These are phyloP conservation scores for Gremmenia infestans DNA, from an alignment of 2,329 filamentous ascomycete species.

Conservation along the genomic window DNA sequence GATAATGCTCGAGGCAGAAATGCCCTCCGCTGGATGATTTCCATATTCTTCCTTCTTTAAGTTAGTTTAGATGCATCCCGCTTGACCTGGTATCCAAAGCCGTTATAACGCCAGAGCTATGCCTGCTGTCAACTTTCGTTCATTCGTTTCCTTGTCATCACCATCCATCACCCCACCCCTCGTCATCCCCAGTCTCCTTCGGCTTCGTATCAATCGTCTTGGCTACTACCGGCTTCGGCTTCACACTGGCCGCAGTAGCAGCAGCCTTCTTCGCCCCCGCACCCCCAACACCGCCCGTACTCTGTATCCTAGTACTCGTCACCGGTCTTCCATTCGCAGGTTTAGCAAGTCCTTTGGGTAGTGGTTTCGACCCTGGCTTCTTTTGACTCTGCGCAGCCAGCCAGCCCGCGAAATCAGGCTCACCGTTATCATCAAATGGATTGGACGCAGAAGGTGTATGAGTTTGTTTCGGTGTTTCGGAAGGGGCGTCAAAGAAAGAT, in stretches of 20 bases:
- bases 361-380: constrained; percentile 49
- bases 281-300: constrained; percentile 30
- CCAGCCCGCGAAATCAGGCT: constrained; percentile 96
- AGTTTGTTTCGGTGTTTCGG: constrained; percentile 20
- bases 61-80: not conserved
- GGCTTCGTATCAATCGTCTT: constrained; percentile 70
- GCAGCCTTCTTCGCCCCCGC: constrained; percentile 27
- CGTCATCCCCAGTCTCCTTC: constrained; percentile 51
- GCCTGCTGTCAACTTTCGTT: not conserved
- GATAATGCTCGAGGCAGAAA: too few relatives aligned
- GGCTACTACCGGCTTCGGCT: constrained; percentile 40
- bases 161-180: constrained; percentile 65
- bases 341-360: constrained; percentile 83
- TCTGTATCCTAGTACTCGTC: constrained; percentile 34
- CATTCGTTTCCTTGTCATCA: constrained; percentile 23
- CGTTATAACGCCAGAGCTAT: not conserved
- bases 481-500: constrained; percentile 37
- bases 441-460: constrained; percentile 35
- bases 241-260: constrained; percentile 18
- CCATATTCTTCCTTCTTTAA: too few relatives aligned
- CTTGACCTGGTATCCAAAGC: not conserved
- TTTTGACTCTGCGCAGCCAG: constrained; percentile 82
- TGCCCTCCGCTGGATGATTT: too few relatives aligned
- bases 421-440: constrained; percentile 74
- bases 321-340: constrained; percentile 33